Conservation (phyloP, 768 basidiomycete genomes). For the Boletus reticulatus region DNA sequence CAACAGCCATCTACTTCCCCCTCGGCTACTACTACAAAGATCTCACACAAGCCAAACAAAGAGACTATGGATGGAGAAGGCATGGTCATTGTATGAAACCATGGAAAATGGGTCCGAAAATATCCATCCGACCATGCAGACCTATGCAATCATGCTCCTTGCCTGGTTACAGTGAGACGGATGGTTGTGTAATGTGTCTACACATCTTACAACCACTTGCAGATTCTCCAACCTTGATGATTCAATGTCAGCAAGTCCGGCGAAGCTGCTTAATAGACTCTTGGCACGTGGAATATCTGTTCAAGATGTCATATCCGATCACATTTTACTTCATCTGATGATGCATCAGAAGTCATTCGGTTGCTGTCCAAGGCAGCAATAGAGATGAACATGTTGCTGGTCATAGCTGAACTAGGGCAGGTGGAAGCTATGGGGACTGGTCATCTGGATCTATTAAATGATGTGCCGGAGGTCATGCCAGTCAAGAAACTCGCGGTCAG, state of each 20-base stretch:
- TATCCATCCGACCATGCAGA: slow-evolving; percentile 49
- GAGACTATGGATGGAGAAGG: slow-evolving; percentile 60
- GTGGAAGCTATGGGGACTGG: slow-evolving; percentile 45
- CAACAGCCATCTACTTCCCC: no score
- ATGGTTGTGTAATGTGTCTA: background rate
- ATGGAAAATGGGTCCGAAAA: slow-evolving; percentile 52
- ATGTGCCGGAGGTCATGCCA: slow-evolving; percentile 61
- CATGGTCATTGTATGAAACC: slow-evolving; percentile 55
- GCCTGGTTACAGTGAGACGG: slow-evolving; percentile 49
- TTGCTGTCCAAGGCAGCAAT: slow-evolving; percentile 59
- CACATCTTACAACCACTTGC: slow-evolving; percentile 12
- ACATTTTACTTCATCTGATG: slow-evolving; percentile 51
- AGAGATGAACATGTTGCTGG: slow-evolving; percentile 44
- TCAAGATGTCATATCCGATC: slow-evolving; percentile 54
- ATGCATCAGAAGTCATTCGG: slow-evolving; percentile 54
- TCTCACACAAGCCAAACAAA: slow-evolving; percentile 37
- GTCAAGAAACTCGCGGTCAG: slow-evolving; percentile 50
- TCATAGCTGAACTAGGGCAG: slow-evolving; percentile 57
- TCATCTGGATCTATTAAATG: slow-evolving; percentile 41
- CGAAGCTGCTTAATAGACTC: slow-evolving; percentile 43
- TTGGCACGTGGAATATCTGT: slow-evolving; percentile 49
- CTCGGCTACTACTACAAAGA: no score
- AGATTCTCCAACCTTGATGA: slow-evolving; percentile 38
- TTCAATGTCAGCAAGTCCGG: slow-evolving; percentile 11
- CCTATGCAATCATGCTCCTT: slow-evolving; percentile 70